Conservation (phyloP, 306 rosid species). For the Begonia masoniana region DNA sequence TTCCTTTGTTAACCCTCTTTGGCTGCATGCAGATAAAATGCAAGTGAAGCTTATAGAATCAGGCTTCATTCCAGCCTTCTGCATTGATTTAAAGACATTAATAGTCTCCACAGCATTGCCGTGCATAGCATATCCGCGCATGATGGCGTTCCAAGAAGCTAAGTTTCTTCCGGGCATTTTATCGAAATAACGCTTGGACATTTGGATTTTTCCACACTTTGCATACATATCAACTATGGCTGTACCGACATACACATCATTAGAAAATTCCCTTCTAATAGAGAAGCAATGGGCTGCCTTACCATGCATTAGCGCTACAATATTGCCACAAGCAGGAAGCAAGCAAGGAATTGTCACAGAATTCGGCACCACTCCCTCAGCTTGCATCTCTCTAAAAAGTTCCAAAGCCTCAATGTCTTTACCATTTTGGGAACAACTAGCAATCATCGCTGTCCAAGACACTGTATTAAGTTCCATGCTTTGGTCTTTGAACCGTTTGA, state of each 20-base stretch:
- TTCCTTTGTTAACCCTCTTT: conserved; percentile 57
- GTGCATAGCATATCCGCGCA: conserved; percentile 65
- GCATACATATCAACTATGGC: conserved; percentile 66
- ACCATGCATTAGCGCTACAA: conserved; percentile 56
- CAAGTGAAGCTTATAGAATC: conserved; percentile 48
- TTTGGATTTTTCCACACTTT: conserved; percentile 50
- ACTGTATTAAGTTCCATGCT: conserved; percentile 47
- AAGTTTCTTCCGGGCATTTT: conserved; percentile 31
- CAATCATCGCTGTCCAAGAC: conserved; percentile 70
- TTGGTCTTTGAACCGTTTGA: conserved; percentile 24
- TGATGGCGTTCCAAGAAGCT: conserved; percentile 60
- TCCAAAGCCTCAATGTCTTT: conserved; percentile 63
- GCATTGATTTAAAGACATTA: conserved; percentile 42
- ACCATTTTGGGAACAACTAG: conserved; percentile 63
- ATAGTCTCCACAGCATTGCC: conserved; percentile 58
- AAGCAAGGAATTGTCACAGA: conserved; percentile 67
- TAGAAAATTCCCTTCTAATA: conserved; percentile 35
- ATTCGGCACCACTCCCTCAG: conserved; percentile 56
- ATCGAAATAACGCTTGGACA: conserved; percentile 50
- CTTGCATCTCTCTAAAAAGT: conserved; percentile 66
- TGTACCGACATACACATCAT: conserved; percentile 56
- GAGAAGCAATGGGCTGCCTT: conserved; percentile 67
- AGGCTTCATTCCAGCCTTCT: conserved; percentile 39
- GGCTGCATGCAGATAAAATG: conserved; percentile 50
- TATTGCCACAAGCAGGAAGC: conserved; percentile 81